Conservation (phyloP, 1,284 basidiomycete species). For the Cutaneotrichosporon cyanovorans region DNA sequence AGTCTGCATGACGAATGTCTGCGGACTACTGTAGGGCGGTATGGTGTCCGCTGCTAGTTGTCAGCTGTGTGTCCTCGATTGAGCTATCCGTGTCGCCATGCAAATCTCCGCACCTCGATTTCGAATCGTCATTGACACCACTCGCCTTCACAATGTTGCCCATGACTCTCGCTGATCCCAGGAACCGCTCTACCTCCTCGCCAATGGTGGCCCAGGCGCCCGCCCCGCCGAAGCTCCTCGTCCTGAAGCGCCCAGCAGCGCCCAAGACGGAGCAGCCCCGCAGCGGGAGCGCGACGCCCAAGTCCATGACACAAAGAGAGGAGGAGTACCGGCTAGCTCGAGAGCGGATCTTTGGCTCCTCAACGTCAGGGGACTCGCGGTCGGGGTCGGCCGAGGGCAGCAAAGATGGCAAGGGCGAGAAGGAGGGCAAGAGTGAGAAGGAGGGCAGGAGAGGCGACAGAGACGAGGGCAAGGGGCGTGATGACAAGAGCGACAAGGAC, state of each 20-base stretch:
- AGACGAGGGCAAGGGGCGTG: background rate
- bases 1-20: no score
- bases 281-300: conserved; percentile 13
- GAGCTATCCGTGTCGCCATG: no score
- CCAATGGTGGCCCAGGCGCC: background rate
- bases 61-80: no score
- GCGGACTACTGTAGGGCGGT: no score
- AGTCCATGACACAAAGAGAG: conserved; percentile 16
- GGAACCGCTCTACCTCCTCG: conserved; percentile 8
- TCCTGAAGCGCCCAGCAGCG: conserved; percentile 13
- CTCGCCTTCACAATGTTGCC: no score
- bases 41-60: no score
- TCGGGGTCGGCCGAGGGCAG: background rate
- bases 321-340: conserved; percentile 20
- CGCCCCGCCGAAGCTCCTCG: conserved; percentile 16
- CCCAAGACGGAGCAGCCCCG: background rate
- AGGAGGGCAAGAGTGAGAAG: background rate
- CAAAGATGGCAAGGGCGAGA: background rate
- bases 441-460: background rate
- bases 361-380: background rate
- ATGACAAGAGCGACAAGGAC: background rate
- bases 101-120: no score
- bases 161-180: conserved; percentile 8
- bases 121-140: no score
- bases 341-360: conserved; percentile 17